phyloP scores from a whole-genome alignment of 306 rosid genomes.

The peach (Prunus persica) region DNA sequence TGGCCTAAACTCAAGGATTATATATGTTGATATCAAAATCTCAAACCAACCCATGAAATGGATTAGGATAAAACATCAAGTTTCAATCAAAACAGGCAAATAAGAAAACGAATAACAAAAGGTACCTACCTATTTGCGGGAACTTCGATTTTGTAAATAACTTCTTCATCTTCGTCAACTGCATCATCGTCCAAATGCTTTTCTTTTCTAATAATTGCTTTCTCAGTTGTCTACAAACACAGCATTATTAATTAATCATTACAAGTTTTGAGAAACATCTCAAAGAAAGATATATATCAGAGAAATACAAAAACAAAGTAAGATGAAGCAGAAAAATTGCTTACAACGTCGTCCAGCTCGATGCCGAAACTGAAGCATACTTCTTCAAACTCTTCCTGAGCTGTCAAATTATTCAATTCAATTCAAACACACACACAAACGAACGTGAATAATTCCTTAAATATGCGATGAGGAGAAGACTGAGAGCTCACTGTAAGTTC shows the following conservation, averaged over 20 bases:
- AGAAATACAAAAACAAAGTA: not conserved
- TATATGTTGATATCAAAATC: not conserved
- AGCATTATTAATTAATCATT: not conserved
- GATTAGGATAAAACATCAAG: not conserved
- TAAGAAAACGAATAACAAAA: not conserved
- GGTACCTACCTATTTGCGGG: conserved; percentile 84
- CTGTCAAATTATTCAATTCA: conserved; percentile 34
- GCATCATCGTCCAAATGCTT: conserved; percentile 65
- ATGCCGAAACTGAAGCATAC: conserved; percentile 86
- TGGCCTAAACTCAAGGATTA: not conserved
- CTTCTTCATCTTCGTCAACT: conserved; percentile 52
- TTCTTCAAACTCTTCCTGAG: conserved; percentile 86
- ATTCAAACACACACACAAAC: not conserved
- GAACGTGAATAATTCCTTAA: not conserved
- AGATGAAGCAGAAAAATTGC: conserved; percentile 11
- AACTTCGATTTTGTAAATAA: conserved; percentile 70
- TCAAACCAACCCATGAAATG: not conserved
- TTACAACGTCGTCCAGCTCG: conserved; percentile 90
- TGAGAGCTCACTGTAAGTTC: conserved; percentile 63
- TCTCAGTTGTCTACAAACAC: conserved; percentile 68
- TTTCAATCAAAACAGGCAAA: not conserved
- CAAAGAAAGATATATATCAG: too few relatives aligned
- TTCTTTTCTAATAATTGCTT: conserved; percentile 78
- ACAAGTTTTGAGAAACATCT: not conserved
- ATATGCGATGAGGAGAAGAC: not conserved